phyloP scores from a whole-genome alignment of 257 asterid species.

The Nicotiana obtusifolia region DNA sequence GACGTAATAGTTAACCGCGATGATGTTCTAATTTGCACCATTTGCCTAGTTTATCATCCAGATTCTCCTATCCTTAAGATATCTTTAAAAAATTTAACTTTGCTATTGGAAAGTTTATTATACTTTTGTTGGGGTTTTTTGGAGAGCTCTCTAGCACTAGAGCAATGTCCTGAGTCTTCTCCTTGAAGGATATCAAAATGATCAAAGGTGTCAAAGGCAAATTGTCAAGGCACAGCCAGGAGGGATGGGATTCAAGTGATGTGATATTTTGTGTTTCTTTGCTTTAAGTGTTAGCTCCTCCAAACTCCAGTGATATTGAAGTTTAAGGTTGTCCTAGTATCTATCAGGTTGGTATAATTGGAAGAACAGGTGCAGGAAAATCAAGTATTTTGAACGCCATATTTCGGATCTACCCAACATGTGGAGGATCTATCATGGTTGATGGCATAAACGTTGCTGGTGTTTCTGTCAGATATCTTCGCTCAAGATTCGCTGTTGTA shows the following conservation, averaged over 20 bases:
- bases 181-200: neutral
- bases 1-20: neutral
- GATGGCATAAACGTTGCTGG: constrained; percentile 50
- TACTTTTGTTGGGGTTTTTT: neutral
- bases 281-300: neutral
- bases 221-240: neutral
- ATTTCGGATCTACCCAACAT: constrained; percentile 71
- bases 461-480: constrained; percentile 65
- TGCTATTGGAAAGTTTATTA: neutral
- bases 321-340: neutral
- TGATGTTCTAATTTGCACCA: neutral
- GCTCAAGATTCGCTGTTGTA: constrained; percentile 73
- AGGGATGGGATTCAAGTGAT: neutral
- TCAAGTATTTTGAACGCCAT: constrained; percentile 81
- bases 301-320: neutral
- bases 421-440: constrained; percentile 54
- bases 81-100: neutral
- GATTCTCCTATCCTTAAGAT: neutral
- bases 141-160: neutral
- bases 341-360: constrained; percentile 81
- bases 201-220: neutral
- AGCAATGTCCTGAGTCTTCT: neutral
- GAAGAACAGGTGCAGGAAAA: constrained; percentile 98
- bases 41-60: neutral
- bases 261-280: neutral